Evolutionary conservation across 1,139 yeast genomes (phyloP).

Genomic region (Yamadazyma atlantica): DNA sequence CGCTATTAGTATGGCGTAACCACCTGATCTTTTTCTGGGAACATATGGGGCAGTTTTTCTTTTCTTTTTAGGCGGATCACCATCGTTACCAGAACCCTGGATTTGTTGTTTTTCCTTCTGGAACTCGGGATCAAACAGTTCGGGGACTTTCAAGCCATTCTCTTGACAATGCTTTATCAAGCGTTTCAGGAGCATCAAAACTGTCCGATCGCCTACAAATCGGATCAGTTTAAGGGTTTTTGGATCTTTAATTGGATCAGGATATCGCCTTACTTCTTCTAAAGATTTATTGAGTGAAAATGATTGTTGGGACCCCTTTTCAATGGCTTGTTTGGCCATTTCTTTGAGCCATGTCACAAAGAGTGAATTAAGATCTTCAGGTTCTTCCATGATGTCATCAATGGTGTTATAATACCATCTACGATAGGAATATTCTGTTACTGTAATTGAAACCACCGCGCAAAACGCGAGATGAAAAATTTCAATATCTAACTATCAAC

Average conservation of each 20-base stretch:
- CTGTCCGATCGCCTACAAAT: constrained; percentile 64
- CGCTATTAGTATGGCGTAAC: constrained; percentile 77
- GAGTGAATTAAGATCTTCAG: neutral
- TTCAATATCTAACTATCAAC: neutral
- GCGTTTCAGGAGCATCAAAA: constrained; percentile 40
- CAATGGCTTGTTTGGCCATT: constrained; percentile 41
- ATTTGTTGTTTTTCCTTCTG: constrained; percentile 6
- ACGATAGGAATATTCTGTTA: no score
- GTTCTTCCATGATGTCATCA: neutral
- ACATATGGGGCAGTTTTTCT: constrained; percentile 49
- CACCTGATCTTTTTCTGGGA: constrained; percentile 81
- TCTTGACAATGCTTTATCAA: constrained; percentile 48
- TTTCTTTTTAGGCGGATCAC: constrained; percentile 11
- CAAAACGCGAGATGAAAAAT: neutral
- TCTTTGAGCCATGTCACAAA: constrained; percentile 47
- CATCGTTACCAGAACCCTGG: constrained; percentile 5
- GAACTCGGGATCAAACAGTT: constrained; percentile 22
- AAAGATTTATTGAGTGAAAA: constrained; percentile 50
- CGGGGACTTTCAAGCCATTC: constrained; percentile 41
- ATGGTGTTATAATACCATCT: no score
- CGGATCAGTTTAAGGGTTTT: constrained; percentile 50
- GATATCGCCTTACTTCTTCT: constrained; percentile 42
- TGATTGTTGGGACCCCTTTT: constrained; percentile 42
- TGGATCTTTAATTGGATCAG: constrained; percentile 47
- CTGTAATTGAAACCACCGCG: no score